Evolutionary conservation across 176 grass and related monocot species (phyloP).

Genomic region (Pontederia paniculata): DNA sequence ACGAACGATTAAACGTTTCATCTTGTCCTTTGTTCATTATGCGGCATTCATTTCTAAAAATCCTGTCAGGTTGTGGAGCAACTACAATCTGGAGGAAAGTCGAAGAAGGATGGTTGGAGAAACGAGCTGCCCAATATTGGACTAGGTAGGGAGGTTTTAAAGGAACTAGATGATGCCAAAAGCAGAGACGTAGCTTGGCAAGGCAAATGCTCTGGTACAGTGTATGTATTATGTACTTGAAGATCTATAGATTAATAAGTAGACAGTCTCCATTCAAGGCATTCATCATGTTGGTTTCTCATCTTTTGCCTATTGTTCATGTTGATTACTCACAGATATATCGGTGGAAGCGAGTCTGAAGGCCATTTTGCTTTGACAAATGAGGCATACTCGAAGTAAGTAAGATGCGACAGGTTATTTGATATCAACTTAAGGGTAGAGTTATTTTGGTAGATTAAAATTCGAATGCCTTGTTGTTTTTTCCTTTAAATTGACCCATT

Average conservation of each 20-base stretch:
- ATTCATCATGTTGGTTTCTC: constrained; percentile 3
- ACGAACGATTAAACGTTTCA: too few relatives aligned
- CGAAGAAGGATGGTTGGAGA: constrained; percentile 47
- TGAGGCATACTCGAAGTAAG: constrained; percentile 95
- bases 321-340: constrained; percentile 55
- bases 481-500: too few relatives aligned
- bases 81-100: constrained; percentile 57
- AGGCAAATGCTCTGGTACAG: constrained; percentile 96
- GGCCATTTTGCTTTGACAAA: constrained; percentile 86
- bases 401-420: background rate
- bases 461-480: too few relatives aligned
- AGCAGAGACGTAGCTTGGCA: constrained; percentile 64
- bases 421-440: background rate
- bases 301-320: constrained; percentile 1
- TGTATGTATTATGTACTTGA: constrained; percentile 41
- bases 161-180: constrained; percentile 57
- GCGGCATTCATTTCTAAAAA: background rate
- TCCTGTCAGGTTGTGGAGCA: constrained; percentile 74
- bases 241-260: background rate
- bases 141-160: constrained; percentile 24
- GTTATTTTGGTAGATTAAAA: background rate
- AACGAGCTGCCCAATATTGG: constrained; percentile 62
- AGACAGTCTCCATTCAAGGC: background rate
- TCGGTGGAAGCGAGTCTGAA: constrained; percentile 69
- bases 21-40: background rate